phyloP scores from a whole-genome alignment of 805 yeast species.

The Candida arabinofermentans region DNA sequence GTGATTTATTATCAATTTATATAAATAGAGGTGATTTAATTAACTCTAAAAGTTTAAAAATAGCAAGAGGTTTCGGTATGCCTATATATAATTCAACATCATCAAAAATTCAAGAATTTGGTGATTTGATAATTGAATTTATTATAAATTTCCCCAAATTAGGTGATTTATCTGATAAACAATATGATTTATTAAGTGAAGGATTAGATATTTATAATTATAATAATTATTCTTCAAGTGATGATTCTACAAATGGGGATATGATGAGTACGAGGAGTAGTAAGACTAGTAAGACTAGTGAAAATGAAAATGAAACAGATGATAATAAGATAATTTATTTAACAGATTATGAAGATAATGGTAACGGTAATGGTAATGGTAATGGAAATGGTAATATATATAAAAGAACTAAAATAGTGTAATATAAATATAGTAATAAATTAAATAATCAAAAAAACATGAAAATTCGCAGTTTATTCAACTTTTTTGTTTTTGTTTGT shows the following conservation, averaged over 20 bases:
- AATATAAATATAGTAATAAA: too few species aligned
- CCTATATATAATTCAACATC: slow-evolving; percentile 37
- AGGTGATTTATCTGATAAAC: slow-evolving; percentile 38
- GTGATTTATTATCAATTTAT: slow-evolving; percentile 34
- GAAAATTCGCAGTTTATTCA: not conserved
- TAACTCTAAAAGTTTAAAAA: slow-evolving; percentile 39
- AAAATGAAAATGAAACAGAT: too few species aligned
- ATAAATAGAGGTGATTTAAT: slow-evolving; percentile 50
- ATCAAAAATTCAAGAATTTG: slow-evolving; percentile 24
- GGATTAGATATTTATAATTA: slow-evolving; percentile 13
- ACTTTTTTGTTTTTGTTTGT: not conserved
- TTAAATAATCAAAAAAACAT: too few species aligned
- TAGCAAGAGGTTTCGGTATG: slow-evolving; percentile 52
- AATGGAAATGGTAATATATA: too few species aligned
- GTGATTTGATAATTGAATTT: slow-evolving; percentile 59
- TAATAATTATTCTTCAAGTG: slow-evolving; percentile 4
- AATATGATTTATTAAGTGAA: slow-evolving; percentile 14
- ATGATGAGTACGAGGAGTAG: too few species aligned
- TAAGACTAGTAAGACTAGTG: too few species aligned
- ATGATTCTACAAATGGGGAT: too few species aligned
- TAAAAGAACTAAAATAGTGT: too few species aligned
- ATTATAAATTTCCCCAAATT: slow-evolving; percentile 52
- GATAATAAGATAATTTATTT: too few species aligned
- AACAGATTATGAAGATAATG: too few species aligned
- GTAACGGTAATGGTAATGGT: too few species aligned